Evolutionary conservation across 179 eudicot genomes (phyloP), one percentile per base, ranked within the genome.

Genomic region (Camellia oleifera): DNA sequence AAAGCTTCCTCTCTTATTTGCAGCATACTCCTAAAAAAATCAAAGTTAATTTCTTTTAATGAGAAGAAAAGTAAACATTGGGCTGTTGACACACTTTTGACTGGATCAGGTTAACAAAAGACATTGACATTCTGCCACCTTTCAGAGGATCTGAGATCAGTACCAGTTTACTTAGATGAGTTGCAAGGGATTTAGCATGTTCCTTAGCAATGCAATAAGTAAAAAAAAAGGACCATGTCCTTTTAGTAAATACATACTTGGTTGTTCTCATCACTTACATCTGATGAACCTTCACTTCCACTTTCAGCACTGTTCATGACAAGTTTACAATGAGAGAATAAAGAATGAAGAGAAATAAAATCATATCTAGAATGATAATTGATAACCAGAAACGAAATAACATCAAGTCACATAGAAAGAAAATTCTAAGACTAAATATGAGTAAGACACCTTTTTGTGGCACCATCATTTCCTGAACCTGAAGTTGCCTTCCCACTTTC

Each of bases 191-290:
- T 42, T 66, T 65, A n/a, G 57, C 20, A 42, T 50, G 64, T n/a
- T 54, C 46, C 64, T 3, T 74, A 63, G 17, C 50, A 12, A 15
- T 53, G n/a, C 42, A 79, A 45, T 26, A 61, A 17, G 18, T 2
- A 20, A 77, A 52, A 1, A 52, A 1, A 32, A 32, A 32, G 40
- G 40, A 32, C 40, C 40, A 32, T 32, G 40, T 9, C 18, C 72
- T 17, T 20, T 7, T 11, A 52, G 17, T 67, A 56, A 48, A 72
- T 5, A 80, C 82, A n/a, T 63, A 88, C 90, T 70, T 81, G 84
- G 70, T 86, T 90, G 83, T 88, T 78, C 79, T 97, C 97, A 83
- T 96, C 97, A 80, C 95, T 94, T 85, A 86, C 91, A 85, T 93
- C 97, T 53, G 94, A 48, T 48, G 52, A 92, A 77, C 89, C 99